Percentiles rank a stretch among this genome's conserved stretches.
Conservation (phyloP, 352 stramenopile genomes). For the Phytophthora nicotianae region DNA sequence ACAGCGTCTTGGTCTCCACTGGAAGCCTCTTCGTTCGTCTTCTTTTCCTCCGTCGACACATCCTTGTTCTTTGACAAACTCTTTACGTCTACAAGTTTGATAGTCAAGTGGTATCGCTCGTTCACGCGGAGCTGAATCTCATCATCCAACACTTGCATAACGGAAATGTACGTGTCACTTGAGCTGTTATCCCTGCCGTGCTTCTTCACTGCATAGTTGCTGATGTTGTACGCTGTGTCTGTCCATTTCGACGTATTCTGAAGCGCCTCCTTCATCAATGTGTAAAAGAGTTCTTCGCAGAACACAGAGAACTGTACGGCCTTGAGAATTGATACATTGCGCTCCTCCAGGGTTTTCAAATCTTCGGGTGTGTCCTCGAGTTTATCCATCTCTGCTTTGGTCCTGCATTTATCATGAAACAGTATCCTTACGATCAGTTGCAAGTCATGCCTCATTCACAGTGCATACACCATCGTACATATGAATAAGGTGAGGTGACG, state of each 20-base stretch:
- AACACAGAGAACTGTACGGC: conserved; percentile 89
- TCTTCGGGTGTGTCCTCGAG: conserved; percentile 70
- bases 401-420: conserved; percentile 35
- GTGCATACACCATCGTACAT: conserved; percentile 37
- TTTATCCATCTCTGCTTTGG: conserved; percentile 55
- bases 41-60: conserved; percentile 11
- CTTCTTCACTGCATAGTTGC: conserved; percentile 62
- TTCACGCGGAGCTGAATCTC: conserved; percentile 81
- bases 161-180: conserved; percentile 51
- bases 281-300: conserved; percentile 87
- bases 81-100: conserved; percentile 76
- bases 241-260: conserved; percentile 71
- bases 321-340: conserved; percentile 74
- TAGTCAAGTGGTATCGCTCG: conserved; percentile 70
- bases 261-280: conserved; percentile 81
- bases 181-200: conserved; percentile 40
- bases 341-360: conserved; percentile 62
- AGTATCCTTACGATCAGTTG: conserved; percentile 1
- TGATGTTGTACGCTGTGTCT: conserved; percentile 67
- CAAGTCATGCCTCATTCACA: not conserved
- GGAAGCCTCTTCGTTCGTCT: conserved; percentile 3
- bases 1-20: conserved; percentile 15
- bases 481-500: conserved; percentile 44
- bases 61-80: conserved; percentile 31
- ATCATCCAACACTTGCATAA: conserved; percentile 83